These are phyloP conservation scores for Trichoderma gamsii DNA, from an alignment of 495 filamentous ascomycete species.

Conservation along the genomic window DNA sequence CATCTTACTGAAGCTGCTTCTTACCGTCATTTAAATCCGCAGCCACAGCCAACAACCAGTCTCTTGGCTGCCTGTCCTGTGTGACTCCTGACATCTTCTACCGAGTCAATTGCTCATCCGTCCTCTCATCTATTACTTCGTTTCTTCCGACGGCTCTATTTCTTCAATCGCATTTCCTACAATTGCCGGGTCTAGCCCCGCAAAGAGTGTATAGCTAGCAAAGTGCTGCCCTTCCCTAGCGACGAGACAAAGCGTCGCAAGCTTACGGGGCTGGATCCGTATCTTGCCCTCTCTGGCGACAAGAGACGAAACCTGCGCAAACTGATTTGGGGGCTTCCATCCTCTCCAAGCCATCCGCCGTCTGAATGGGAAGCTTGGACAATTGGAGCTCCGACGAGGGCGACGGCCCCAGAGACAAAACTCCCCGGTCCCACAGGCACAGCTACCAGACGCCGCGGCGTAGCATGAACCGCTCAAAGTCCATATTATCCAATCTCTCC, in stretches of 20 bases:
- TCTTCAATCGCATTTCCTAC: no score
- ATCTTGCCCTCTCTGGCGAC: background rate
- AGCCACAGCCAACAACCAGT: no score
- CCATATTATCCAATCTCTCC: background rate
- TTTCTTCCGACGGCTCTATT: no score
- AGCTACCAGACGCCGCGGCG: background rate
- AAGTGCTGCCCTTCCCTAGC: background rate
- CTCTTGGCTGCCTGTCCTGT: no score
- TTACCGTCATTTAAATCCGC: no score
- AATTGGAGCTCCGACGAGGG: conserved; percentile 6
- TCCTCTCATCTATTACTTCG: no score
- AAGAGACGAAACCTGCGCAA: no score
- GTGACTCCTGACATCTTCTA: no score
- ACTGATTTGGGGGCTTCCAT: background rate
- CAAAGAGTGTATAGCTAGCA: no score
- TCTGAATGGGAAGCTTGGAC: background rate
- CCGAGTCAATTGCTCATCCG: no score
- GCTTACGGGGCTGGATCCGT: background rate
- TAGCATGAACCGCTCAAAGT: background rate
- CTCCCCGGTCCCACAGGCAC: background rate
- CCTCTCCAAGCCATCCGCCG: background rate
- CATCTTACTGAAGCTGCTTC: no score
- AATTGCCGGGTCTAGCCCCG: no score
- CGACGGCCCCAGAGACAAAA: background rate
- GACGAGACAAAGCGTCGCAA: background rate